These are phyloP conservation scores for Microcos paniculata DNA, from an alignment of 345 rosid genomes.

Conservation along the genomic window DNA sequence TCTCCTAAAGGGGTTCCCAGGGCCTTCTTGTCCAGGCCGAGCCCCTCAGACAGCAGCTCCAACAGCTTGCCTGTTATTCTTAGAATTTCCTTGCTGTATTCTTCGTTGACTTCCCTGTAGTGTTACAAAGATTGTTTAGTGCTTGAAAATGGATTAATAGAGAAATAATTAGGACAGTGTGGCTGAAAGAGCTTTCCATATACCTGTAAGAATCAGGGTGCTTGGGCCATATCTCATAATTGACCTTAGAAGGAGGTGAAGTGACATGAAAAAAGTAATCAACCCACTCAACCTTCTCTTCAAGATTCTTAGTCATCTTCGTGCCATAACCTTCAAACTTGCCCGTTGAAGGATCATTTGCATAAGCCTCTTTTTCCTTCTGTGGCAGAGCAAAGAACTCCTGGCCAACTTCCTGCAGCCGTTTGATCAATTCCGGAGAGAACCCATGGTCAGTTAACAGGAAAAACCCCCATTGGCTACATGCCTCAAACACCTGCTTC, in stretches of 20 bases:
- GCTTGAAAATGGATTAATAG: not conserved
- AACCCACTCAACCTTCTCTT: constrained; percentile 45
- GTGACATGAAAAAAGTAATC: constrained; percentile 49
- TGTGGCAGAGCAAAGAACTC: constrained; percentile 47
- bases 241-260: constrained; percentile 37
- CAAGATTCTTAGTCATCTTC: constrained; percentile 45
- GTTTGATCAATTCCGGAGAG: constrained; percentile 25
- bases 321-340: constrained; percentile 54
- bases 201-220: constrained; percentile 39
- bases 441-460: constrained; percentile 42
- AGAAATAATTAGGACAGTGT: too few relatives aligned
- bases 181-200: too few relatives aligned
- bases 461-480: constrained; percentile 46
- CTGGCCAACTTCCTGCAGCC: constrained; percentile 38
- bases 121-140: not conserved
- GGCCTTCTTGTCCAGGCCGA: constrained; percentile 35
- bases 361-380: constrained; percentile 44
- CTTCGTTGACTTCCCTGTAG: constrained; percentile 48
- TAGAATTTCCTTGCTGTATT: constrained; percentile 41
- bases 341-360: constrained; percentile 38
- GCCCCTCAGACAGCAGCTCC: constrained; percentile 43
- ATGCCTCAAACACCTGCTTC: constrained; percentile 23
- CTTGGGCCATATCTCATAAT: constrained; percentile 38
- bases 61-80: constrained; percentile 31
- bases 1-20: constrained; percentile 31